Evolutionary conservation across 768 basidiomycete species (phyloP).

Genomic region (Boletus fagicola): DNA sequence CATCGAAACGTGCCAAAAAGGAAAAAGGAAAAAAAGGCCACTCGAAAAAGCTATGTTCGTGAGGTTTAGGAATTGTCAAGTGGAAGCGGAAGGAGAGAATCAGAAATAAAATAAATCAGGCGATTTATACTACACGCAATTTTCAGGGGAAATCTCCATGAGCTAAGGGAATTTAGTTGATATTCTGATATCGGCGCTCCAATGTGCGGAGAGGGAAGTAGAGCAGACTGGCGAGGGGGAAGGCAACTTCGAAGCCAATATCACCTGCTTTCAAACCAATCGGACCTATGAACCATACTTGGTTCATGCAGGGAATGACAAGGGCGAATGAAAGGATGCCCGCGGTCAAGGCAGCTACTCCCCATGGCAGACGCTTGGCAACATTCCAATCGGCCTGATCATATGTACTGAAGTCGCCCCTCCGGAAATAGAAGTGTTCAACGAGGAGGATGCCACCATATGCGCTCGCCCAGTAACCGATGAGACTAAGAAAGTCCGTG

Average conservation of each 20-base stretch:
- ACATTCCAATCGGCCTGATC: constrained; percentile 51
- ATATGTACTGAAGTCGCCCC: constrained; percentile 48
- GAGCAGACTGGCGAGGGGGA: constrained; percentile 42
- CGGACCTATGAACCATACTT: constrained; percentile 70
- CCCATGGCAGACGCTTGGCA: constrained; percentile 53
- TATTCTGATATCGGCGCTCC: constrained; percentile 39
- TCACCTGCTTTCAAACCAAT: constrained; percentile 65
- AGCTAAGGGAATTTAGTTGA: constrained; percentile 13
- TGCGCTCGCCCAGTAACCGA: constrained; percentile 60
- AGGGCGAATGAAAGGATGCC: constrained; percentile 51
- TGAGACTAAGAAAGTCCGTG: constrained; percentile 65
- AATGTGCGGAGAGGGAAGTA: constrained; percentile 57
- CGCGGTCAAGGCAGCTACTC: constrained; percentile 58
- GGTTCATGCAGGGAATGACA: constrained; percentile 65
- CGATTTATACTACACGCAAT: constrained; percentile 10
- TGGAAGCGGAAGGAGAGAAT: neutral
- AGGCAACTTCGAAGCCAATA: constrained; percentile 66
- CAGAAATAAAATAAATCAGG: constrained; percentile 9
- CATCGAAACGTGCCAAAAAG: constrained; percentile 14
- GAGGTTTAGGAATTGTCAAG: neutral
- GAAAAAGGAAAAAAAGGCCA: neutral
- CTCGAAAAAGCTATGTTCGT: neutral
- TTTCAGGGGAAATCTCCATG: neutral
- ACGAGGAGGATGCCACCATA: constrained; percentile 58
- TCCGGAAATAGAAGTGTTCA: constrained; percentile 68